These are phyloP conservation scores for Trametes punicea DNA, from an alignment of 768 basidiomycete species.

Conservation along the genomic window DNA sequence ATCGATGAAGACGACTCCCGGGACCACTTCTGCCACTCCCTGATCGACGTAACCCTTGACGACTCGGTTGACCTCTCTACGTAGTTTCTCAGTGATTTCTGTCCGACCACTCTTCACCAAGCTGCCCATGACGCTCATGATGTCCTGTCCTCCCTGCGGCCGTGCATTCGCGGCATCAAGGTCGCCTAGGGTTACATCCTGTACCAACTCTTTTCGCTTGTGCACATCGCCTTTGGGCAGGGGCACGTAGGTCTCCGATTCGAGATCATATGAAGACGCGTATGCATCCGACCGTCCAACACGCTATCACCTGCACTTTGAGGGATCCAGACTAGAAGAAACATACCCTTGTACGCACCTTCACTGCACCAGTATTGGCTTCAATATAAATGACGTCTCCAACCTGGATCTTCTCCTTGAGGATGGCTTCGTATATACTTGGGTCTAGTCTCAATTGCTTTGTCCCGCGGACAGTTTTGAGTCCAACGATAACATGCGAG, in stretches of 20 bases:
- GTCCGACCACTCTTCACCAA: conserved; percentile 91
- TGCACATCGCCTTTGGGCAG: conserved; percentile 96
- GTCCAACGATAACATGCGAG: conserved; percentile 93
- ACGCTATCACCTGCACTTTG: conserved; percentile 46
- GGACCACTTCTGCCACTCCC: conserved; percentile 96
- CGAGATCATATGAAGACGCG: conserved; percentile 94
- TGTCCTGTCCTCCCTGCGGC: conserved; percentile 95
- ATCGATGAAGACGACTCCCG: conserved; percentile 97
- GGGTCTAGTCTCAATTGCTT: conserved; percentile 95
- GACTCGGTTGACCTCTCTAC: conserved; percentile 95
- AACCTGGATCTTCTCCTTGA: conserved; percentile 95
- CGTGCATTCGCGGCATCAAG: conserved; percentile 95
- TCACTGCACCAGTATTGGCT: conserved; percentile 90
- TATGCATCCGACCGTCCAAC: conserved; percentile 98
- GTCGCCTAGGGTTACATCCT: conserved; percentile 93
- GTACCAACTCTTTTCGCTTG: conserved; percentile 93
- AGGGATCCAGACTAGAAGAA: background rate
- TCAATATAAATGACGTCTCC: conserved; percentile 98
- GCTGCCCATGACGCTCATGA: conserved; percentile 95
- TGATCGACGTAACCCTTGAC: conserved; percentile 98
- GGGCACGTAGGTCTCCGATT: conserved; percentile 98
- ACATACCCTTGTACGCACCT: conserved; percentile 46
- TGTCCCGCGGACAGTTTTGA: conserved; percentile 84
- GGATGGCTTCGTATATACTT: conserved; percentile 92
- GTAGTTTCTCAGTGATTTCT: conserved; percentile 94